phyloP scores from a whole-genome alignment of 2,329 filamentous ascomycete species.

The Zymoseptoria tritici region DNA sequence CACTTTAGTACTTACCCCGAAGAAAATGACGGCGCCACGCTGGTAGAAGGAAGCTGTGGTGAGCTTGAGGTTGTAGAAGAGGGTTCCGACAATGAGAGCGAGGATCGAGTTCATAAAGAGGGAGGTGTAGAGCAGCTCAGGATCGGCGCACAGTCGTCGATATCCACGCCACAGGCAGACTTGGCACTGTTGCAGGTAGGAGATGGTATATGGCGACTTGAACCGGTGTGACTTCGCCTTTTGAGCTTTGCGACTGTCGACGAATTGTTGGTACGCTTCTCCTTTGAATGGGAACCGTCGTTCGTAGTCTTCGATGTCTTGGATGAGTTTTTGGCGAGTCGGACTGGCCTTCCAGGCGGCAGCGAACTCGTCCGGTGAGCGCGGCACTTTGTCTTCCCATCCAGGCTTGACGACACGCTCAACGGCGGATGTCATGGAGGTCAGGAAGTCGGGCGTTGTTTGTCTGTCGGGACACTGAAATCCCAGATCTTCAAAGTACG shows the following conservation, averaged over 20 bases:
- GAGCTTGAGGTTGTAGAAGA: conserved; percentile 68
- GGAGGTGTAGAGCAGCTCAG: conserved; percentile 61
- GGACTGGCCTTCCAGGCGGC: conserved; percentile 48
- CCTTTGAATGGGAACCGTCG: conserved; percentile 39
- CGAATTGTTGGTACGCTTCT: conserved; percentile 39
- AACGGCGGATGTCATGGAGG: conserved; percentile 56
- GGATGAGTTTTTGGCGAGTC: conserved; percentile 38
- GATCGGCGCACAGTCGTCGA: conserved; percentile 68
- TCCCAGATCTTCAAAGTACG: conserved; percentile 64
- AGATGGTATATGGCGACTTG: conserved; percentile 76
- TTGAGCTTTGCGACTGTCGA: conserved; percentile 39
- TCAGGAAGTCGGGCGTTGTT: conserved; percentile 71
- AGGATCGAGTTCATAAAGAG: conserved; percentile 66
- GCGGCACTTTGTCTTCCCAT: conserved; percentile 40
- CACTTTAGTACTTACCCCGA: conserved; percentile 42
- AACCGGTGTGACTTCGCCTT: conserved; percentile 47
- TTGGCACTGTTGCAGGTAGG: conserved; percentile 64
- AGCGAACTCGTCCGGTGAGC: conserved; percentile 45
- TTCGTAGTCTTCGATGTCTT: conserved; percentile 42
- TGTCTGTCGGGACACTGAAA: conserved; percentile 64
- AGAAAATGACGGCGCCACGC: conserved; percentile 75
- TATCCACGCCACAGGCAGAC: conserved; percentile 79
- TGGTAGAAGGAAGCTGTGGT: conserved; percentile 68
- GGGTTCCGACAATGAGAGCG: conserved; percentile 68
- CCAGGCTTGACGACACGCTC: conserved; percentile 41